phyloP scores from a whole-genome alignment of 2,329 filamentous ascomycete genomes.

The Colletotrichum chrysophilum region DNA sequence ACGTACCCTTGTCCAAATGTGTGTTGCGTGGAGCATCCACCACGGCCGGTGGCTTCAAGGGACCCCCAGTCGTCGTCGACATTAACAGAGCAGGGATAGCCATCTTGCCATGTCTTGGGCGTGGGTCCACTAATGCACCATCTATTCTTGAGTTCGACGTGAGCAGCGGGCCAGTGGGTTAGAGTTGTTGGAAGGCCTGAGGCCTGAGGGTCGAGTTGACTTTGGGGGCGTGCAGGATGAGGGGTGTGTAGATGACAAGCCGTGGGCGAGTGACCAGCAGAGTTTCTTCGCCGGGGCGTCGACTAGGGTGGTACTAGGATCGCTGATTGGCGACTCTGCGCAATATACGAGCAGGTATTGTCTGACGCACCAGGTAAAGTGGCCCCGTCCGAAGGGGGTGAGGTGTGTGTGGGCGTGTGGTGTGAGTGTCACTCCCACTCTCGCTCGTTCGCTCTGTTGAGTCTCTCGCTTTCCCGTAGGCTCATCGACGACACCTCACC shows the following conservation, averaged over 20 bases:
- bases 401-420: conserved; percentile 11
- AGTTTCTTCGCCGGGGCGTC: conserved; percentile 26
- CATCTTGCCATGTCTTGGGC: conserved; percentile 26
- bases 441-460: not conserved
- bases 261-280: conserved; percentile 29
- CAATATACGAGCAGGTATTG: conserved; percentile 53
- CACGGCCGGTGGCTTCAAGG: conserved; percentile 22
- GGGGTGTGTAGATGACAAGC: conserved; percentile 24
- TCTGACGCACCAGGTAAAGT: conserved; percentile 57
- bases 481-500: not conserved
- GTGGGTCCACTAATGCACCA: conserved; percentile 39
- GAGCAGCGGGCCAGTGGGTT: conserved; percentile 29
- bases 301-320: conserved; percentile 28
- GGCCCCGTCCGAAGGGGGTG: conserved; percentile 32
- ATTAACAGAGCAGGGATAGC: conserved; percentile 33
- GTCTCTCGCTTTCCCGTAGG: not conserved
- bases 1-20: conserved; percentile 14
- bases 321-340: conserved; percentile 48
- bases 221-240: conserved; percentile 1
- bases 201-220: conserved; percentile 22
- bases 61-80: conserved; percentile 26
- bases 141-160: conserved; percentile 47
- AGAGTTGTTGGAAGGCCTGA: conserved; percentile 33
- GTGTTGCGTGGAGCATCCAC: conserved; percentile 43
- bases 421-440: conserved; percentile 5